phyloP scores from a whole-genome alignment of 2,329 filamentous ascomycete species.

The Colletotrichum ledebouriae region DNA sequence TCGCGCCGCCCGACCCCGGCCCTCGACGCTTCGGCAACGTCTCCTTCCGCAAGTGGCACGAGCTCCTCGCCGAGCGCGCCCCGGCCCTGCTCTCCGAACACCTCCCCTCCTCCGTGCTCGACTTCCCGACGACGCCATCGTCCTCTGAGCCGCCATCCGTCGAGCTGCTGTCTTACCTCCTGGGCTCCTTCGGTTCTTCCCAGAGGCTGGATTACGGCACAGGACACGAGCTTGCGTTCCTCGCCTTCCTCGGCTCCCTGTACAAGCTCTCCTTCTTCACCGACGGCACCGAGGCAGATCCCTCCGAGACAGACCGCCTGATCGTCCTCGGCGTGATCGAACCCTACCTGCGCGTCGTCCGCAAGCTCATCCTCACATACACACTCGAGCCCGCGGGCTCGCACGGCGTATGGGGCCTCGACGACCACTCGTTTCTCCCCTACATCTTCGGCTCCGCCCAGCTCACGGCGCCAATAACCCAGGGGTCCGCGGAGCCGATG shows the following conservation, averaged over 20 bases:
- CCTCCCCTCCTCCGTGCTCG: conserved; percentile 45
- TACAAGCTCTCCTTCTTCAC: conserved; percentile 90
- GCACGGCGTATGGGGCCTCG: conserved; percentile 98
- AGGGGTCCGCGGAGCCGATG: conserved; percentile 69
- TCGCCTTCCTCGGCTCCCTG: conserved; percentile 89
- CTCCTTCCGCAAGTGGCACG: conserved; percentile 88
- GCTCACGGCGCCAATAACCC: conserved; percentile 79
- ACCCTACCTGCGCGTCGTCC: conserved; percentile 85
- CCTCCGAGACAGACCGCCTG: conserved; percentile 75
- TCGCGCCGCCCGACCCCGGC: conserved; percentile 86
- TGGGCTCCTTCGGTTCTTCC: conserved; percentile 88
- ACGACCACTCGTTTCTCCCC: conserved; percentile 93
- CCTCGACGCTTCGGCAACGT: conserved; percentile 93
- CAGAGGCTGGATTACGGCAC: conserved; percentile 96
- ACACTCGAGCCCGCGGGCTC: conserved; percentile 95
- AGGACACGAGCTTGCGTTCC: conserved; percentile 93
- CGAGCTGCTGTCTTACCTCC: conserved; percentile 70
- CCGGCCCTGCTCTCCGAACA: conserved; percentile 63
- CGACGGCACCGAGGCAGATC: conserved; percentile 38
- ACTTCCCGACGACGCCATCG: conserved; percentile 42
- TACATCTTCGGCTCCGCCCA: conserved; percentile 98
- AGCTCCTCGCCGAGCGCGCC: conserved; percentile 73
- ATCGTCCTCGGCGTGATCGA: conserved; percentile 88
- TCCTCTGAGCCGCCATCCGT: conserved; percentile 47
- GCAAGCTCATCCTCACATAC: conserved; percentile 88